Base-by-base conservation (phyloP, 371 early-diverging fungal genomes). In the Mucor saturninus region DNA sequence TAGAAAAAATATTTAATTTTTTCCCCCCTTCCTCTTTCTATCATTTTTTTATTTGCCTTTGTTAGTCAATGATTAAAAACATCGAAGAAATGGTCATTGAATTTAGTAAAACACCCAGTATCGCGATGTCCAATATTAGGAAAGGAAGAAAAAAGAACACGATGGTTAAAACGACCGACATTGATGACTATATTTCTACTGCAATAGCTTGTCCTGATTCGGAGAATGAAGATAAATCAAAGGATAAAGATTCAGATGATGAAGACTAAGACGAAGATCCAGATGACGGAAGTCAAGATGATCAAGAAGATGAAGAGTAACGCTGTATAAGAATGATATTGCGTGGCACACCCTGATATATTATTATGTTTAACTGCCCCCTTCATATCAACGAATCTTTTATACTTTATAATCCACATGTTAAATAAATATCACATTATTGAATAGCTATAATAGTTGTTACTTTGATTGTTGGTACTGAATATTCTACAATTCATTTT, bases 101-200 rank as follows among this genome's bases (percentile, higher is more conserved):
- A 39, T 61, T 50, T n/a, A 62, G 57, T 35, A 56, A 49, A 39
- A 42, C 57, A 56, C 49, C 51, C 15, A 55, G 9, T 35, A 42
- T 35, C 45, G 31, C 35, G 29, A 63, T 63, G 57, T 21, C 28
- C 28, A 57, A 43, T 53, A 43, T 64, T 13, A 64, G 57, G 45
- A 64, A 64, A 15, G 57, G 56, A 64, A 51, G 39, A 57, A 50
- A 28, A 56, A 57, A 26, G 35, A 40, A 39, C 38, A 52, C 45
- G 15, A 45, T 45, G 5, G 15, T 15, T 15, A 15, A 14, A 45
- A 45, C 15, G 45, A 45, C 45, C 45, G 15, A 45, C 15, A 45
- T 45, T 45, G 21, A 45, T 45, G 45, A 45, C 14, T 45, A 45
- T 15, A 45, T 45, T 15, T 45, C 45, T 45, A 15, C 45, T 45